Evolutionary conservation across 345 rosid genomes (phyloP).

Genomic region (Aquilaria sinensis): DNA sequence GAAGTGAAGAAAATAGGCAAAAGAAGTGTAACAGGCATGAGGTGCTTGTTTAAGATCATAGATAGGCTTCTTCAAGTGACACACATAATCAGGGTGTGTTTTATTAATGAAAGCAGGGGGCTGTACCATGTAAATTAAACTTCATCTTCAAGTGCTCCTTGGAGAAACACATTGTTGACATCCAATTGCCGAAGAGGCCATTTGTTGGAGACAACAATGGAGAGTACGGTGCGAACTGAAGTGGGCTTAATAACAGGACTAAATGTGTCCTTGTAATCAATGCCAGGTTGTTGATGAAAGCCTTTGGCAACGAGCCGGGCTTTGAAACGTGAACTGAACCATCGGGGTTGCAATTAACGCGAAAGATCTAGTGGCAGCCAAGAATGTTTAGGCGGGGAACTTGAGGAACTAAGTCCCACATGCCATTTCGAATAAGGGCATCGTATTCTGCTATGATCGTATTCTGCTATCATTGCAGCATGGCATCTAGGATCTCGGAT

Average conservation of each 20-base stretch:
- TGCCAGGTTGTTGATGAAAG: background rate
- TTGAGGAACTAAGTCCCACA: background rate
- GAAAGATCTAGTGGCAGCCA: conserved; percentile 5
- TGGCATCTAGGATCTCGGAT: background rate
- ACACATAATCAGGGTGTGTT: background rate
- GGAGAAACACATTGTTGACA: background rate
- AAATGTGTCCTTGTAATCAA: background rate
- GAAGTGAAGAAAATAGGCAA: too few species aligned
- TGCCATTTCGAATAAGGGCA: background rate
- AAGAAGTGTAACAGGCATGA: too few species aligned
- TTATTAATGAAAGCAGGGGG: background rate
- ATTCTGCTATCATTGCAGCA: conserved; percentile 1
- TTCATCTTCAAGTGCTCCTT: background rate
- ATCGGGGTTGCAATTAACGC: background rate
- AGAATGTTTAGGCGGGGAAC: background rate
- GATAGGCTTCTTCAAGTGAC: background rate
- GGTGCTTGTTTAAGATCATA: background rate
- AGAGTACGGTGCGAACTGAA: background rate
- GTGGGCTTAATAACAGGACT: conserved; percentile 2
- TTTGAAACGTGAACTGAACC: background rate
- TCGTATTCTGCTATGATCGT: background rate
- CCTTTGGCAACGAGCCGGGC: conserved; percentile 5
- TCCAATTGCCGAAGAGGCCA: conserved; percentile 5
- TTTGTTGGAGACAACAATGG: background rate
- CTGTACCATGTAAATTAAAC: background rate